Evolutionary conservation across 257 asterid species (phyloP).

Genomic region (Thymus quinquecostatus): DNA sequence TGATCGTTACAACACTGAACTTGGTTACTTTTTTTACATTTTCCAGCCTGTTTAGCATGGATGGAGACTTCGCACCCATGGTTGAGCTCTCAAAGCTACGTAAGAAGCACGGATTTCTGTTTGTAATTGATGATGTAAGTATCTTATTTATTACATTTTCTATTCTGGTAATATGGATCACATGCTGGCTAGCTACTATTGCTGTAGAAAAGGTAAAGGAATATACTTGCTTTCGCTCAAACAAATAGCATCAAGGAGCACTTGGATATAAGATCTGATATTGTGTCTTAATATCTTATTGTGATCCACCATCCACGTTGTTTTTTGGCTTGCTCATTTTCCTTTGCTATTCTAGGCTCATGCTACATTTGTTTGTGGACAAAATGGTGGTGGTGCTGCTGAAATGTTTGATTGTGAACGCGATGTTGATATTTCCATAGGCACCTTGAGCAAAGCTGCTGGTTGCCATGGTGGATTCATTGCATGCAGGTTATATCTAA

Average conservation of each 20-base stretch:
- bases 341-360: conserved; percentile 65
- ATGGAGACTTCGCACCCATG: conserved; percentile 98
- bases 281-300: neutral
- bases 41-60: conserved; percentile 96
- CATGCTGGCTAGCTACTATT: conserved; percentile 1
- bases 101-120: conserved; percentile 82
- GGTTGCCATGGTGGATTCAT: conserved; percentile 99
- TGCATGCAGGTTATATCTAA: conserved; percentile 76
- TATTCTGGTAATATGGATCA: conserved; percentile 1
- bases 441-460: conserved; percentile 96
- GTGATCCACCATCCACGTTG: neutral
- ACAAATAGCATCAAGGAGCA: conserved; percentile 5
- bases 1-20: conserved; percentile 19
- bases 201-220: neutral
- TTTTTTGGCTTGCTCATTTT: neutral
- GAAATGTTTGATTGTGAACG: conserved; percentile 79
- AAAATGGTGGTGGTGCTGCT: conserved; percentile 93
- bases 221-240: conserved; percentile 13
- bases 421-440: conserved; percentile 85
- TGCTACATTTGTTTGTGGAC: conserved; percentile 92
- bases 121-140: conserved; percentile 96
- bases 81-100: conserved; percentile 83
- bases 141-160: conserved; percentile 21
- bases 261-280: neutral
- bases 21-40: conserved; percentile 30